These are phyloP conservation scores for Meira miltonrushii DNA, from an alignment of 1,284 basidiomycete species.

Conservation along the genomic window DNA sequence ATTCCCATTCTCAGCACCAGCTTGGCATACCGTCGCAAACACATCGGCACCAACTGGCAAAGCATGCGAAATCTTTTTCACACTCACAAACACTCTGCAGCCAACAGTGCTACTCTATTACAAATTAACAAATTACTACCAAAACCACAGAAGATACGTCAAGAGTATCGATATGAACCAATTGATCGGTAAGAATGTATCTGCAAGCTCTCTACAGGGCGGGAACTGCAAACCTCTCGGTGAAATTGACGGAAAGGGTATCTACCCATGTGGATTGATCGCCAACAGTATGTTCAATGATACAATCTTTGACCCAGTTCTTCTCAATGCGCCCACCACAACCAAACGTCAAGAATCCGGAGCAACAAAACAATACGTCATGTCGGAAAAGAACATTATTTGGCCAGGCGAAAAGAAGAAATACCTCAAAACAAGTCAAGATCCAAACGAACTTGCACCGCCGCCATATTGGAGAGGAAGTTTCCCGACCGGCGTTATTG, in stretches of 20 bases:
- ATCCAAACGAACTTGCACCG: slow-evolving; percentile 66
- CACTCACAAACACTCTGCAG: slow-evolving; percentile 69
- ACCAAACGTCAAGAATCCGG: slow-evolving; percentile 21
- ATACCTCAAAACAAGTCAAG: slow-evolving; percentile 59
- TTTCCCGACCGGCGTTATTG: slow-evolving; percentile 3
- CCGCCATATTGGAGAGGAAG: slow-evolving; percentile 75
- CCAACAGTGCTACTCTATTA: slow-evolving; percentile 88
- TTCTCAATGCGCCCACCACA: slow-evolving; percentile 60
- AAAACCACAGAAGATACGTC: slow-evolving; percentile 97
- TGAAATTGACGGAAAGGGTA: slow-evolving; percentile 29
- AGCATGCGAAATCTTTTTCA: slow-evolving; percentile 45
- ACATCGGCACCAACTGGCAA: slow-evolving; percentile 14
- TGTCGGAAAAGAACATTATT: slow-evolving; percentile 76
- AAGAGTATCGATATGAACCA: slow-evolving; percentile 83
- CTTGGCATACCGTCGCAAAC: slow-evolving; percentile 9
- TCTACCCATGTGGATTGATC: slow-evolving; percentile 91
- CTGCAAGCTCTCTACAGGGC: slow-evolving; percentile 53
- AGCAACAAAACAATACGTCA: slow-evolving; percentile 60
- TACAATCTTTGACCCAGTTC: slow-evolving; percentile 66
- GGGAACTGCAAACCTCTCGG: slow-evolving; percentile 88
- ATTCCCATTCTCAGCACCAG: slow-evolving; percentile 6
- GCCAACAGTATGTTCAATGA: slow-evolving; percentile 99
- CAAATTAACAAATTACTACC: slow-evolving; percentile 68
- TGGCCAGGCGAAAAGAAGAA: slow-evolving; percentile 92
- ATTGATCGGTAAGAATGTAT: slow-evolving; percentile 69